Conservation (phyloP, 139 green algal genomes). For the Choricystis sp. region DNA sequence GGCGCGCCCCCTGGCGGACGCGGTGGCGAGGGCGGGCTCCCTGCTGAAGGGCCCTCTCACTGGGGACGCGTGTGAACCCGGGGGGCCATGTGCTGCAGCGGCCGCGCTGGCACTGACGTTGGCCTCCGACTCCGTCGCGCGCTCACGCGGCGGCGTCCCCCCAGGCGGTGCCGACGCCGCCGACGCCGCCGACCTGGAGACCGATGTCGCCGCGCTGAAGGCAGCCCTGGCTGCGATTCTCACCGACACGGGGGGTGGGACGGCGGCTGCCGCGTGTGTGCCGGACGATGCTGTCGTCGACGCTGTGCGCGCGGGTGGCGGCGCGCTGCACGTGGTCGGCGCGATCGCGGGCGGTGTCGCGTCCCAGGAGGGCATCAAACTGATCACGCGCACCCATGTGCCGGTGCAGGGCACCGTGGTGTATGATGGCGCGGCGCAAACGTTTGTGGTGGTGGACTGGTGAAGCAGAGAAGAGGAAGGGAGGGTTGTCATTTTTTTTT, state of each 20-base stretch:
- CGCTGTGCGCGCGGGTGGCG: constrained; percentile 49
- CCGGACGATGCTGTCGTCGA: constrained; percentile 53
- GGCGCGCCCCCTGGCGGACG: constrained; percentile 41
- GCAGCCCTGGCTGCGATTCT: constrained; percentile 16
- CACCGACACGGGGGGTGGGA: constrained; percentile 14
- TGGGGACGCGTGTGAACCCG: no score
- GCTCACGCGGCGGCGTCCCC: no score
- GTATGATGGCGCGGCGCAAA: constrained; percentile 89
- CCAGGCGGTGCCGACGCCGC: no score
- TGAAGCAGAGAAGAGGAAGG: no score
- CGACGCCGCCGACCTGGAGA: constrained; percentile 23
- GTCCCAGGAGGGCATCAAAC: constrained; percentile 89
- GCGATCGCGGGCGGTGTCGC: constrained; percentile 85
- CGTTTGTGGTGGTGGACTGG: no score
- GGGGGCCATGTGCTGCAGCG: no score
- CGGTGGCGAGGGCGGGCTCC: constrained; percentile 10
- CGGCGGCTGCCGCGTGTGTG: constrained; percentile 1
- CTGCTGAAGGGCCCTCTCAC: no score
- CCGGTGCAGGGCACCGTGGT: constrained; percentile 59
- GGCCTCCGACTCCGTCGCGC: no score
- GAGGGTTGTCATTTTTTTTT: no score
- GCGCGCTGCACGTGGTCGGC: constrained; percentile 73
- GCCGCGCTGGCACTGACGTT: no score
- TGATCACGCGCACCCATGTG: constrained; percentile 87
- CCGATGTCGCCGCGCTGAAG: constrained; percentile 63